Evolutionary conservation across 768 basidiomycete genomes (phyloP), one percentile per base, ranked within the genome.

Genomic region (Lactarius sp.): DNA sequence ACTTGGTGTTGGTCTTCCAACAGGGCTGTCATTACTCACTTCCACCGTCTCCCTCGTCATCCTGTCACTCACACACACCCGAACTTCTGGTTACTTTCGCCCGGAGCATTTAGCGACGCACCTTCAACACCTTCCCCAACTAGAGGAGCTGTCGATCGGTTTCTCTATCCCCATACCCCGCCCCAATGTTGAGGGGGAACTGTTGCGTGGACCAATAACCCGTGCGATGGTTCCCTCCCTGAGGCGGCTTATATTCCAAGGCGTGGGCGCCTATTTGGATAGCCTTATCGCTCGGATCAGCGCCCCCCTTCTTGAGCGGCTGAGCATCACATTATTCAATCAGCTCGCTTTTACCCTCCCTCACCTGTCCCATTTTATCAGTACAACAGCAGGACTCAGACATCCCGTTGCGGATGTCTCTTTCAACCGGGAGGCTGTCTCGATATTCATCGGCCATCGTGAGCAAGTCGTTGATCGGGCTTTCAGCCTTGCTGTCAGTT

Each of bases 141-240:
- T 61, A 6, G 53, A 50, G n/a, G 54, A 61, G 31, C 47, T 61
- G 41, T 56, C 54, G 6, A 61, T 61, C 13, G 37, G 47, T 41
- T 61, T 53, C 18, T 56, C 60, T n/a, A 9, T 4, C 9, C 47
- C 60, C 9, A 4, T 42, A 5, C 47, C 60, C 10, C 39, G 31
- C 37, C 20, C 56, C 14, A 22, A 6, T 14, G 34, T 7, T 22
- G 56, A 58, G 20, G 12, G 10, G 4, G 46, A 37, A 20, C 20
- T 49, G 4, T 36, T 47, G 13, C 31, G n/a, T 27, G 34, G 2
- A n/a, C 20, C 14, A 18, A 44, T 36, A n/a, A 49, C n/a, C 1
- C 20, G n/a, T 2, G 46, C 6, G 56, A 42, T 37, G 31, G 34
- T 58, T 39, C 62, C 56, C 20, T 13, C n/a, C 8, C 56, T 63